Conservation (phyloP, 2,329 filamentous ascomycete species). For the Immersiporthe knoxdaviesiana region DNA sequence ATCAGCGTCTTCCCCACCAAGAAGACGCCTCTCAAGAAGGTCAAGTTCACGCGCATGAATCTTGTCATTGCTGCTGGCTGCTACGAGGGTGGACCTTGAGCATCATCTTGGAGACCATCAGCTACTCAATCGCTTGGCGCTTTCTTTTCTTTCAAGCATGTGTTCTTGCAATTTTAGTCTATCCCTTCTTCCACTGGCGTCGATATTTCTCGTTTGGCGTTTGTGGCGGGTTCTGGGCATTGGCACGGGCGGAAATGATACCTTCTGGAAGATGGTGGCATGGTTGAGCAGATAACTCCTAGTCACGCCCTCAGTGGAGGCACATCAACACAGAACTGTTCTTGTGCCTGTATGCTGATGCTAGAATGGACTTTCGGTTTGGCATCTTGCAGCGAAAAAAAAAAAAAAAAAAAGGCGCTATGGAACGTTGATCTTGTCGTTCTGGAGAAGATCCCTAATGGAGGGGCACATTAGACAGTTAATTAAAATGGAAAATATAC, state of each 20-base stretch:
- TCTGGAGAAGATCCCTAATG: neutral
- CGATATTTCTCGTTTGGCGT: slow-evolving; percentile 9
- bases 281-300: neutral
- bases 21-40: slow-evolving; percentile 92
- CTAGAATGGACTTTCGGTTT: neutral
- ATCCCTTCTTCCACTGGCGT: neutral
- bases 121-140: neutral
- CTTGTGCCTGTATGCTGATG: neutral
- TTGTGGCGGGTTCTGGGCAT: slow-evolving; percentile 9
- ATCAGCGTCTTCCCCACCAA: slow-evolving; percentile 95
- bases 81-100: slow-evolving; percentile 58
- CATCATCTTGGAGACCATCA: neutral
- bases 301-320: neutral
- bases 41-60: slow-evolving; percentile 94
- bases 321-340: neutral
- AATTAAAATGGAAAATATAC: neutral
- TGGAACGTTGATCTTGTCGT: neutral
- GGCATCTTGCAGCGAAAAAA: neutral
- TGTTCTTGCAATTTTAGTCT: neutral
- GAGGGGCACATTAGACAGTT: neutral
- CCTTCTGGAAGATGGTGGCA: slow-evolving; percentile 5
- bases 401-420: neutral
- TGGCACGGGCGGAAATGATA: slow-evolving; percentile 14
- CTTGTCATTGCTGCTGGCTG: slow-evolving; percentile 83
- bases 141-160: slow-evolving; percentile 6